Percentiles rank a stretch among this genome's conserved stretches.
These are phyloP conservation scores for Dryadomyces quercivorus DNA, from an alignment of 2,329 filamentous ascomycete genomes.

Conservation along the genomic window DNA sequence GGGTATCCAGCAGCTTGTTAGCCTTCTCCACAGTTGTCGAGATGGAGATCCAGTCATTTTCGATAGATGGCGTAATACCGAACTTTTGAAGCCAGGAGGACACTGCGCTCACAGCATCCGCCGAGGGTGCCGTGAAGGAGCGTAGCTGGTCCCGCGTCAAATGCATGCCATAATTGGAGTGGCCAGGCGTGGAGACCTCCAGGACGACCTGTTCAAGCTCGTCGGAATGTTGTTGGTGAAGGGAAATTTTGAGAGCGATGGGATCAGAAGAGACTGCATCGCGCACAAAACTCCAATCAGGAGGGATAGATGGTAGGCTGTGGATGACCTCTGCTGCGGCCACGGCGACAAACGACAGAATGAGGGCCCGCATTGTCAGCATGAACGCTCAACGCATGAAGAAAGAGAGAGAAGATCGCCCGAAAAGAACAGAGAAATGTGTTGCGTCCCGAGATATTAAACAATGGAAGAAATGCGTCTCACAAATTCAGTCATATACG, in stretches of 20 bases:
- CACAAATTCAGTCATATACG: no score
- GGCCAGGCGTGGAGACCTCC: slow-evolving; percentile 48
- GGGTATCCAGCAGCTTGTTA: slow-evolving; percentile 42
- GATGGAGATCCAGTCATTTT: slow-evolving; percentile 52
- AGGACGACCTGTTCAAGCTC: slow-evolving; percentile 46
- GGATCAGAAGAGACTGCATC: slow-evolving; percentile 23
- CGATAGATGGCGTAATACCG: slow-evolving; percentile 32
- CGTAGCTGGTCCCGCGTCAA: slow-evolving; percentile 48
- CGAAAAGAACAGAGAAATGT: not conserved
- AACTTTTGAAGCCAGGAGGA: slow-evolving; percentile 41
- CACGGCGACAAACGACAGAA: slow-evolving; percentile 16
- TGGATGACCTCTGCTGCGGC: slow-evolving; percentile 23
- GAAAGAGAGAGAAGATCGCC: not conserved
- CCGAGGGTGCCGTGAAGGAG: slow-evolving; percentile 36
- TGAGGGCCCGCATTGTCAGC: slow-evolving; percentile 10
- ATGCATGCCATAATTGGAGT: slow-evolving; percentile 47
- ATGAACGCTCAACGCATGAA: not conserved
- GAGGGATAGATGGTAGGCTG: slow-evolving; percentile 21
- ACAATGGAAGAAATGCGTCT: no score
- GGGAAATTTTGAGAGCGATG: slow-evolving; percentile 35
- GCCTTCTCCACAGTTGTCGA: slow-evolving; percentile 36
- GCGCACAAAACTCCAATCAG: slow-evolving; percentile 24
- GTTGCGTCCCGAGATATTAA: not conserved
- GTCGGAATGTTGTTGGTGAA: slow-evolving; percentile 33
- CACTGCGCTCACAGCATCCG: slow-evolving; percentile 34